A percentile compares a stretch with the other conserved stretches of the same genome.
phyloP scores from a whole-genome alignment of 345 rosid genomes.

The Murraya paniculata region DNA sequence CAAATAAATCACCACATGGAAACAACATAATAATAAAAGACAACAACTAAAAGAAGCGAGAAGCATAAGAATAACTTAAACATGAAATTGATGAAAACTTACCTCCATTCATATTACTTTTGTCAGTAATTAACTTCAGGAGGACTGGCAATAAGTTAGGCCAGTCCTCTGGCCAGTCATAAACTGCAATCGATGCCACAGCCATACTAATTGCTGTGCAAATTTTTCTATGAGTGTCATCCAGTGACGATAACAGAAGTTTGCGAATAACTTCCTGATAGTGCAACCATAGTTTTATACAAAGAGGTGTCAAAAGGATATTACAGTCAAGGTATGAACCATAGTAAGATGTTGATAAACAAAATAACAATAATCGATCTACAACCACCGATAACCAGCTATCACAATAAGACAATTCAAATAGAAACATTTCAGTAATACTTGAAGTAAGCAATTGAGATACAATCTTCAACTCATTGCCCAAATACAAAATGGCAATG shows the following conservation, averaged over 20 bases:
- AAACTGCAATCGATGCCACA: conserved; percentile 65
- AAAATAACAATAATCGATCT: background rate
- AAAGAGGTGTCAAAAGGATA: background rate
- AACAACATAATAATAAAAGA: background rate
- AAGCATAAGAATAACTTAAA: background rate
- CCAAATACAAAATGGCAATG: background rate
- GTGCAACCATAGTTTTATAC: conserved; percentile 19
- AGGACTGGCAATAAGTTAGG: conserved; percentile 78
- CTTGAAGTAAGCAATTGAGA: background rate
- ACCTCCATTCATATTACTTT: conserved; percentile 66
- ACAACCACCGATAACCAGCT: background rate
- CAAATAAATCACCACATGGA: background rate
- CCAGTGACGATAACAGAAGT: conserved; percentile 65
- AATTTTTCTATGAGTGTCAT: conserved; percentile 74
- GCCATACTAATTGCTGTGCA: conserved; percentile 90
- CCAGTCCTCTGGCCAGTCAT: conserved; percentile 98
- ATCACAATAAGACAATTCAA: background rate
- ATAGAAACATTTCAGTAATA: background rate
- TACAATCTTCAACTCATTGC: background rate
- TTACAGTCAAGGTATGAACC: background rate
- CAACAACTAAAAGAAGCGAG: background rate
- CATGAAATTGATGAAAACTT: conserved; percentile 14
- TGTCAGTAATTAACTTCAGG: conserved; percentile 63
- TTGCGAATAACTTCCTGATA: conserved; percentile 71
- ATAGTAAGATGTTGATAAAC: background rate